Base-by-base conservation (phyloP, 192 early-diverging fungal genomes). In the Chytriomyces sp. region DNA sequence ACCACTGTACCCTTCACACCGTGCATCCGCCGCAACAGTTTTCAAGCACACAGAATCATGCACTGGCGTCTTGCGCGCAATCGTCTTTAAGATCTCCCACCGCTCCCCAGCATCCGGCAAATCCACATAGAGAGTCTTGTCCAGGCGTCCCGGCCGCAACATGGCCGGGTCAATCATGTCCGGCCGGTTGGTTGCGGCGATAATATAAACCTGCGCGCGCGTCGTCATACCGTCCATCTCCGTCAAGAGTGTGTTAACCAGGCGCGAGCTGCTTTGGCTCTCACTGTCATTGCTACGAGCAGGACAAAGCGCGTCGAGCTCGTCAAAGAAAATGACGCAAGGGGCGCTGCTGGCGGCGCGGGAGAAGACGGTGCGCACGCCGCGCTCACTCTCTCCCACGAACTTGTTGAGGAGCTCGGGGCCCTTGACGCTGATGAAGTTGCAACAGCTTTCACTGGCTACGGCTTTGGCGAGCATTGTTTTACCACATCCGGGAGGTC, bases 381-480 rank as follows among this genome's bases (percentile, higher is more conserved):
- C 94, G 31, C 96, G 85, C 80, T 99, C 97, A 82, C 95, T 97
- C 75, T 99, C 97, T 55, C 97, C 97, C 2, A 99, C 97, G 70
- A 98, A 99, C 83, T 99, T 99, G 84, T 98, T 98, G 52, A 99
- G 81, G 19, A 99, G 80, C 74, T 99, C 97, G 12, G 96, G 96
- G 5, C 97, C 97, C 72, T 99, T 99, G 57, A 99, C 96, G 39
- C 93, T 94, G 58, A 99, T 95, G 73, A 99, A 99, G 81, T 98
- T 99, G 73, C 93, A 96, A 64, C 95, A 90, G 61, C 91, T 94
- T 78, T 98, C 96, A 76, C 94, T 99, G 1, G 97, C 96, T 56
- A 99, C 95, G 4, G 97, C 97, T 70, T 99, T 99, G 22, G 96
- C 97, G 58, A 98, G 81, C 59, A 99, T 80, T 12, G 97, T 99